Percentiles rank a stretch among this genome's conserved stretches.
Conservation (phyloP, 345 rosid species). For the Gossypium raimondii region DNA sequence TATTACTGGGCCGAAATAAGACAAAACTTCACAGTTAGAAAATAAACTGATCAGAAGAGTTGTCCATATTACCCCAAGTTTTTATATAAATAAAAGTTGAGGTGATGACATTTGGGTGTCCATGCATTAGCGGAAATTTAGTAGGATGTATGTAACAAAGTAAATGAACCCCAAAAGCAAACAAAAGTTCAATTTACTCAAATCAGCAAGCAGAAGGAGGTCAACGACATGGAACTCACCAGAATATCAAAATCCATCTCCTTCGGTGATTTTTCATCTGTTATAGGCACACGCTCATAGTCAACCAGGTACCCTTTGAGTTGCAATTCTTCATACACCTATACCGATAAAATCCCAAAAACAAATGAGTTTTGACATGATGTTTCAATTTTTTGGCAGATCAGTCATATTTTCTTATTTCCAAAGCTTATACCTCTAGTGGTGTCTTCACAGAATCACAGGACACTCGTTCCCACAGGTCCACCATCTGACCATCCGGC, state of each 20-base stretch:
- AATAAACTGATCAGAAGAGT: not conserved
- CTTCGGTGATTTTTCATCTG: slow-evolving; percentile 96
- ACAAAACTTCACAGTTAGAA: not conserved
- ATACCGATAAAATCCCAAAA: slow-evolving; percentile 18
- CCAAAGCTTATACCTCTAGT: slow-evolving; percentile 52
- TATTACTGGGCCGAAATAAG: slow-evolving; percentile 3
- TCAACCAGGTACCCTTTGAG: slow-evolving; percentile 80
- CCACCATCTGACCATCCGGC: slow-evolving; percentile 98
- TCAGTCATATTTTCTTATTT: slow-evolving; percentile 15
- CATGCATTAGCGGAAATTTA: slow-evolving; percentile 1
- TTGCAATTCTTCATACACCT: slow-evolving; percentile 91
- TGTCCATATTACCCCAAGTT: not conserved
- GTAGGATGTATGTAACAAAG: slow-evolving; percentile 3
- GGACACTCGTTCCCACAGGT: slow-evolving; percentile 98
- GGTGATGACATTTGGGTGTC: not conserved
- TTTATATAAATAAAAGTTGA: not conserved
- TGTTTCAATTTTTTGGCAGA: slow-evolving; percentile 20
- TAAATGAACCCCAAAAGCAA: not conserved
- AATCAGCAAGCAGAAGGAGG: slow-evolving; percentile 8
- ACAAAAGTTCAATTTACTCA: not conserved
- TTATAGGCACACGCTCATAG: slow-evolving; percentile 95
- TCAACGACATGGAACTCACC: slow-evolving; percentile 45
- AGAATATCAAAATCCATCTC: slow-evolving; percentile 83
- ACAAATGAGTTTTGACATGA: slow-evolving; percentile 11
- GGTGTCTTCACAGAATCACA: slow-evolving; percentile 89